Evolutionary conservation across 495 filamentous ascomycete genomes (phyloP).

Genomic region (Platismatia glauca): DNA sequence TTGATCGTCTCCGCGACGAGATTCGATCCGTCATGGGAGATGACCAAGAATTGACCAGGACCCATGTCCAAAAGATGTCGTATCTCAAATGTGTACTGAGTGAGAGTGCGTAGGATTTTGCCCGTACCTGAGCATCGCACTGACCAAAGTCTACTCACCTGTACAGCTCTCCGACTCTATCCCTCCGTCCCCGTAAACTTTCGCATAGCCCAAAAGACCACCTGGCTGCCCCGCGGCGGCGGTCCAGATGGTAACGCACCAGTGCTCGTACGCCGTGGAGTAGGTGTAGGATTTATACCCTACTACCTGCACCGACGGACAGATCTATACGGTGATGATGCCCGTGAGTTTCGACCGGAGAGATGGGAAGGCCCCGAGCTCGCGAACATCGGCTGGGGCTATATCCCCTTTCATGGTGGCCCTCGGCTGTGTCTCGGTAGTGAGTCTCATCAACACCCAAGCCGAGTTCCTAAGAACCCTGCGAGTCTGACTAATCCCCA

Average conservation of each 20-base stretch:
- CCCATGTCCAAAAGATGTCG: conserved; percentile 28
- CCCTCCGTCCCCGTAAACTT: conserved; percentile 48
- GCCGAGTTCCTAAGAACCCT: no score
- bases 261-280: conserved; percentile 35
- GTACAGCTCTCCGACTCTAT: conserved; percentile 42
- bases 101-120: conserved; percentile 25
- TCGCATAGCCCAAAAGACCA: conserved; percentile 38
- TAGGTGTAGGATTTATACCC: conserved; percentile 38
- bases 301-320: conserved; percentile 51
- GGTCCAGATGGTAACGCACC: conserved; percentile 38
- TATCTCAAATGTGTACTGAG: conserved; percentile 39
- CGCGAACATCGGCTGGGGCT: conserved; percentile 43
- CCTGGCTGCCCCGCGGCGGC: conserved; percentile 44
- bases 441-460: background rate
- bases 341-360: conserved; percentile 52
- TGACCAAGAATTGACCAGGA: conserved; percentile 25
- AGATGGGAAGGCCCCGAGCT: conserved; percentile 46
- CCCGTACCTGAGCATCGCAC: no score
- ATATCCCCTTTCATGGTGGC: conserved; percentile 60
- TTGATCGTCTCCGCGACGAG: conserved; percentile 32
- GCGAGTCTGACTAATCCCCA: no score
- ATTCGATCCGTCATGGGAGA: conserved; percentile 27
- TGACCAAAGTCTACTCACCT: no score
- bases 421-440: conserved; percentile 32
- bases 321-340: conserved; percentile 48